Evolutionary conservation across 257 asterid species (phyloP).

Genomic region (Gynochthodes officinalis): DNA sequence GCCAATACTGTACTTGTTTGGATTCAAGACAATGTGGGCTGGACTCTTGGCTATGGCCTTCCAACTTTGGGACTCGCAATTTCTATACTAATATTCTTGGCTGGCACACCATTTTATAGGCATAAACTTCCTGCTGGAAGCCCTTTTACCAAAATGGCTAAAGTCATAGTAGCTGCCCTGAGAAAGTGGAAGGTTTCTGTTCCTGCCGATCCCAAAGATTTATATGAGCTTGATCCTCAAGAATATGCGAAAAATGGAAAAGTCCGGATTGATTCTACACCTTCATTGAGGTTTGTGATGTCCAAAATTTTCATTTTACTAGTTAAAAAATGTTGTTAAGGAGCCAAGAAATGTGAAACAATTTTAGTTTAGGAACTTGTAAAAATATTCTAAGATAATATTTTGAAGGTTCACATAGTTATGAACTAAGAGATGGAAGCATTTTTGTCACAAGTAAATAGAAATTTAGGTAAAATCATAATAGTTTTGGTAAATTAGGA

Average conservation of each 20-base stretch:
- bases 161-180: slow-evolving; percentile 61
- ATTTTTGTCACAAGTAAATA: too few species aligned
- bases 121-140: slow-evolving; percentile 81
- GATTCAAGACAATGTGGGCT: slow-evolving; percentile 83
- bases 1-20: slow-evolving; percentile 80
- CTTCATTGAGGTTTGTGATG: slow-evolving; percentile 55
- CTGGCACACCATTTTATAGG: slow-evolving; percentile 71
- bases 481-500: too few species aligned
- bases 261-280: slow-evolving; percentile 66
- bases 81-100: slow-evolving; percentile 55
- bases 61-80: slow-evolving; percentile 66
- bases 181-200: slow-evolving; percentile 53
- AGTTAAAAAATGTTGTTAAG: background rate
- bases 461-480: too few species aligned
- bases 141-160: slow-evolving; percentile 76
- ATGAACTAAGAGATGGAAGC: too few species aligned
- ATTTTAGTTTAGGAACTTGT: too few species aligned
- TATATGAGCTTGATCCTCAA: slow-evolving; percentile 56
- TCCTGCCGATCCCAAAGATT: slow-evolving; percentile 55
- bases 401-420: too few species aligned
- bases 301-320: background rate
- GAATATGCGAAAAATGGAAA: slow-evolving; percentile 46
- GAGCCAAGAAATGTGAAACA: too few species aligned
- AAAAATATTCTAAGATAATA: too few species aligned
- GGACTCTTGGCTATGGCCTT: slow-evolving; percentile 83